phyloP scores from a whole-genome alignment of 768 basidiomycete genomes.

The Boletus barrowsii region DNA sequence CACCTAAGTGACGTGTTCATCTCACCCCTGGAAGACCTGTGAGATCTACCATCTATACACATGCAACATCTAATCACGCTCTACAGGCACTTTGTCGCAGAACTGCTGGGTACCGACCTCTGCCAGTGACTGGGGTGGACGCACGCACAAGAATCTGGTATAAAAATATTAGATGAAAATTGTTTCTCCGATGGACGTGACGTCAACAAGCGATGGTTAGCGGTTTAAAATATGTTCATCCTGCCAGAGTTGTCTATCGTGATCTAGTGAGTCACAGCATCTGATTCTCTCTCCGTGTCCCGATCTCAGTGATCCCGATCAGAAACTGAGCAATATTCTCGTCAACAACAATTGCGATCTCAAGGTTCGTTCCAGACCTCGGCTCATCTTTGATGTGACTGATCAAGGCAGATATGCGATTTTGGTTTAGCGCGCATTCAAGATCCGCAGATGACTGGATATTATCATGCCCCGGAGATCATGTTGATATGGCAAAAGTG shows the following conservation, averaged over 20 bases:
- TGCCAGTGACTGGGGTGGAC: too few relatives aligned
- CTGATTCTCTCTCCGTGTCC: neutral
- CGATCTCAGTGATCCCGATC: neutral
- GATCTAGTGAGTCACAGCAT: conserved; percentile 64
- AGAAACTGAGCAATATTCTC: conserved; percentile 99
- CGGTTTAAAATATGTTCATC: conserved; percentile 97
- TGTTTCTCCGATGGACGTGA: too few relatives aligned
- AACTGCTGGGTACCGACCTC: conserved; percentile 95
- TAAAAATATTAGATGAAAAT: too few relatives aligned
- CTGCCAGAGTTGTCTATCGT: conserved; percentile 97
- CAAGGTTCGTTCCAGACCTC: conserved; percentile 54
- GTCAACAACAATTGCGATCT: conserved; percentile 99
- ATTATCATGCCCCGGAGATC: conserved; percentile 99
- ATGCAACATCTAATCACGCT: neutral
- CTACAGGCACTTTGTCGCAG: conserved; percentile 94
- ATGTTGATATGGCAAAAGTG: conserved; percentile 99
- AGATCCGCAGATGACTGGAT: conserved; percentile 99
- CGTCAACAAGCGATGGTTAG: too few relatives aligned
- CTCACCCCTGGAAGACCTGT: conserved; percentile 98
- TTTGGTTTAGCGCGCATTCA: conserved; percentile 98
- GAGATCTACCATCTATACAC: conserved; percentile 29
- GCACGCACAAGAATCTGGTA: too few relatives aligned
- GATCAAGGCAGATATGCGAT: conserved; percentile 79
- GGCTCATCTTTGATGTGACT: neutral
- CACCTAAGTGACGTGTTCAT: conserved; percentile 98